Conservation (phyloP, 805 yeast species). For the Candida awuae region DNA sequence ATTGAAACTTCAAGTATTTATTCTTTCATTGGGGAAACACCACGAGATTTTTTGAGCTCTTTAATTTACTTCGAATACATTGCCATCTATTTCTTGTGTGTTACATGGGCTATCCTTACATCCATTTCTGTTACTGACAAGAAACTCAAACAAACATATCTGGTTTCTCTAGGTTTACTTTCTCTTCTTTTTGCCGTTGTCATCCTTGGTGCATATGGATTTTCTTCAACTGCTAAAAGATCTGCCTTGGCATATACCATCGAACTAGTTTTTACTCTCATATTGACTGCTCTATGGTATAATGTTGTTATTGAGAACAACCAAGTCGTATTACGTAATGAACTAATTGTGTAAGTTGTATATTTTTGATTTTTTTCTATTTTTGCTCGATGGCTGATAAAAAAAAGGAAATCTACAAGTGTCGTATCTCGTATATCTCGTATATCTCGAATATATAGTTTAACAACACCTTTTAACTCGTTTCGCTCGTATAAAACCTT, state of each 20-base stretch:
- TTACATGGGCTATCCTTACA: constrained; percentile 17
- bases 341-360: background rate
- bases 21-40: constrained; percentile 22
- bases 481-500: background rate
- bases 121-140: constrained; percentile 15
- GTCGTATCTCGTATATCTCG: no score
- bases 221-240: constrained; percentile 13
- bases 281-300: constrained; percentile 23
- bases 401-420: no score
- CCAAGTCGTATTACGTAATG: background rate
- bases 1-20: constrained; percentile 24
- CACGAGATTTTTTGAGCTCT: constrained; percentile 15
- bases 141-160: constrained; percentile 10
- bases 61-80: constrained; percentile 22
- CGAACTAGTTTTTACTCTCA: constrained; percentile 17
- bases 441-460: no score
- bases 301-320: constrained; percentile 17
- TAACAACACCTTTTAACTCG: no score
- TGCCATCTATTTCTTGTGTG: constrained; percentile 11
- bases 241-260: constrained; percentile 20
- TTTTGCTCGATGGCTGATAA: no score
- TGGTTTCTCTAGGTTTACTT: constrained; percentile 6
- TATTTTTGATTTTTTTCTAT: background rate
- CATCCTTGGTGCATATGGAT: constrained; percentile 16
- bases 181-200: constrained; percentile 6